phyloP scores from a whole-genome alignment of 495 filamentous ascomycete species.

The Trichoderma asperelloides region DNA sequence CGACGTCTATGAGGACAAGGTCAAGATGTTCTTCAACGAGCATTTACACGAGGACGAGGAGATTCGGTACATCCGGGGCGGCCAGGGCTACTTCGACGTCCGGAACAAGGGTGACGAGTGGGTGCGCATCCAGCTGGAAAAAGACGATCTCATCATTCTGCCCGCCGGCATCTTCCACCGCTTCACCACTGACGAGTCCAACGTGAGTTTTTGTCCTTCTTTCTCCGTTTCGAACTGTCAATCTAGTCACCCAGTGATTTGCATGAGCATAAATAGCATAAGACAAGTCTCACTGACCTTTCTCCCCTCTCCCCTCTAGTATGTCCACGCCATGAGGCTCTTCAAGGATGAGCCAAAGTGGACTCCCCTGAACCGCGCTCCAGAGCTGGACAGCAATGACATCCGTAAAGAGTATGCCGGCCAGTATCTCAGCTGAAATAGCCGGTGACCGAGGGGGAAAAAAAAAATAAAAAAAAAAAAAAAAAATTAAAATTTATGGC shows the following conservation, averaged over 20 bases:
- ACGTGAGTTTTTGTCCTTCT: slow-evolving; percentile 50
- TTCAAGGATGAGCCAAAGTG: slow-evolving; percentile 99
- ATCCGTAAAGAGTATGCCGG: slow-evolving; percentile 67
- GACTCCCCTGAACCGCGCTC: slow-evolving; percentile 81
- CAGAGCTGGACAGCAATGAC: slow-evolving; percentile 68
- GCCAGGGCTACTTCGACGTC: slow-evolving; percentile 89
- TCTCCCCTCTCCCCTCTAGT: slow-evolving; percentile 40
- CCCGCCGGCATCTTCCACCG: slow-evolving; percentile 97
- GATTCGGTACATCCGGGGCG: slow-evolving; percentile 92
- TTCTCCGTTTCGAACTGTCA: not conserved
- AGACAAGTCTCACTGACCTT: not conserved
- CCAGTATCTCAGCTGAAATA: slow-evolving; percentile 22
- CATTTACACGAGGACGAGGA: slow-evolving; percentile 98
- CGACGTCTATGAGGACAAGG: slow-evolving; percentile 76
- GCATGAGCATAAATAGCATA: not conserved
- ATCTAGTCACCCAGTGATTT: too few species aligned
- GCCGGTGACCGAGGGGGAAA: not conserved
- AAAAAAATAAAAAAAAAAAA: not conserved
- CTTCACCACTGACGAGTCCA: slow-evolving; percentile 85
- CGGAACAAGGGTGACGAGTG: slow-evolving; percentile 63
- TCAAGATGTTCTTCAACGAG: slow-evolving; percentile 87
- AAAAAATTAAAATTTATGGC: not conserved
- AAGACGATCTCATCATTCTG: slow-evolving; percentile 68
- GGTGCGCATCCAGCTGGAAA: slow-evolving; percentile 75
- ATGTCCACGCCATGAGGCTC: slow-evolving; percentile 89